Evolutionary conservation across 768 basidiomycete species (phyloP), one percentile per base, ranked within the genome.

Genomic region (Hemileccinum rubropunctum): DNA sequence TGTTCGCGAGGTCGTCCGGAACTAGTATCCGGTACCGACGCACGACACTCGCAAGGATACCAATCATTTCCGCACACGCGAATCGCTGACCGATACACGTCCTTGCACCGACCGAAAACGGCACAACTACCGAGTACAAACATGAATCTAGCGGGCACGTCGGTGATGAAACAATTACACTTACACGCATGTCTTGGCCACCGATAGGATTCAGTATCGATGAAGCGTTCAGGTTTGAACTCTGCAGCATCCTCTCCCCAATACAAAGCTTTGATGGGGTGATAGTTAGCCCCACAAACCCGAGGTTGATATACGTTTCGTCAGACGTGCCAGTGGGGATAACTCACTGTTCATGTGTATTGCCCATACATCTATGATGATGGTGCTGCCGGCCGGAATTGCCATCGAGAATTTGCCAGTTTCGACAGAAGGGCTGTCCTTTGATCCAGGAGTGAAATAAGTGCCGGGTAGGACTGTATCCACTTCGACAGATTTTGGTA

Each of bases 171-270:
- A 18, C 10, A 6, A 15, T 13, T 15, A 10, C 21, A 39, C 76
- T 39, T 48, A 76, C 77, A 78, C 12, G 76, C 78, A 47, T 78
- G 69, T 20, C 79, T 72, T 12, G 77, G 79, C 78, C 78, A 81
- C 27, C 68, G 68, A 46, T 80, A 79, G 1, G 69, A 62, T 5
- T 70, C 70, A 0, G 75, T 78, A 44, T 80, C 78, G 23, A 81
- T 67, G 58, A 80, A 81, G 0, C 76, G 71, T 39, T 76, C 75
- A 0, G 78, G 78, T 40, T 63, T 77, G 66, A 78, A 81, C 17
- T 71, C 69, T 10, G 51, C 60, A 0, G 48, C 66, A 45, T 80
- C 77, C 12, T 68, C 59, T 6, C 79, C 79, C 79, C 79, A 80
- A 40, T 76, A 69, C 15, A 76, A 61, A 3, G 75, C 79, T n/a